Evolutionary conservation across 83 land plant species (phyloP).

Genomic region (Larix sibirica): DNA sequence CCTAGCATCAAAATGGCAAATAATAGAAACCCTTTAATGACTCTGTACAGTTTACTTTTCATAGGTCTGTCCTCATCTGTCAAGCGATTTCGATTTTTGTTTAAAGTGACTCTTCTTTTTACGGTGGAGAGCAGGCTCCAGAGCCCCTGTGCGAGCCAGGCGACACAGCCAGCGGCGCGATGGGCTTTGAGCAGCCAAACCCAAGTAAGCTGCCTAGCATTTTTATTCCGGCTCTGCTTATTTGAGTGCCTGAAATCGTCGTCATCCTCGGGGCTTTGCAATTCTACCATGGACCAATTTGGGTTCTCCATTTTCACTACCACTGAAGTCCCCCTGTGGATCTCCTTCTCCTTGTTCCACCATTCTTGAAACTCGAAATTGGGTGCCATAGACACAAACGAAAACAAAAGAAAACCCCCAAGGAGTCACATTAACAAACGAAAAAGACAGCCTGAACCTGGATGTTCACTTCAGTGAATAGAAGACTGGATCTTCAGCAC

Average conservation of each 20-base stretch:
- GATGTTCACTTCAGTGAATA: no score
- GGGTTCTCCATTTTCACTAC: conserved; percentile 48
- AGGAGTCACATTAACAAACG: not conserved
- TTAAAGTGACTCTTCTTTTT: conserved; percentile 61
- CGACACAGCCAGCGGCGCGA: conserved; percentile 81
- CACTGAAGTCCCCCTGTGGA: conserved; percentile 23
- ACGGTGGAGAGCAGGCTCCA: conserved; percentile 57
- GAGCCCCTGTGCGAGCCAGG: conserved; percentile 62
- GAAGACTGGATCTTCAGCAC: no score
- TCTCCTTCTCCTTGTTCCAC: conserved; percentile 56
- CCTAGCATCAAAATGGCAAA: conserved; percentile 59
- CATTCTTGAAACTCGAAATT: conserved; percentile 65
- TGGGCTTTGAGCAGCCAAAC: conserved; percentile 77
- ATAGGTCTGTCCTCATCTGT: conserved; percentile 21
- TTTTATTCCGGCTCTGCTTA: conserved; percentile 39
- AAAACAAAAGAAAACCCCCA: not conserved
- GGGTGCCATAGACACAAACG: conserved; percentile 18
- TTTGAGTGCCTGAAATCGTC: not conserved
- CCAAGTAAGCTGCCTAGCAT: conserved; percentile 80
- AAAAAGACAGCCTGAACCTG: no score
- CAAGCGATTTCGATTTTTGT: conserved; percentile 20
- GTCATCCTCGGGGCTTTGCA: conserved; percentile 19
- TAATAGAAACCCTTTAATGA: conserved; percentile 58
- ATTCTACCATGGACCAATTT: conserved; percentile 37
- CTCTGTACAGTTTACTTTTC: conserved; percentile 51